These are phyloP conservation scores for Russula lepida DNA, from an alignment of 768 basidiomycete genomes.

Conservation along the genomic window DNA sequence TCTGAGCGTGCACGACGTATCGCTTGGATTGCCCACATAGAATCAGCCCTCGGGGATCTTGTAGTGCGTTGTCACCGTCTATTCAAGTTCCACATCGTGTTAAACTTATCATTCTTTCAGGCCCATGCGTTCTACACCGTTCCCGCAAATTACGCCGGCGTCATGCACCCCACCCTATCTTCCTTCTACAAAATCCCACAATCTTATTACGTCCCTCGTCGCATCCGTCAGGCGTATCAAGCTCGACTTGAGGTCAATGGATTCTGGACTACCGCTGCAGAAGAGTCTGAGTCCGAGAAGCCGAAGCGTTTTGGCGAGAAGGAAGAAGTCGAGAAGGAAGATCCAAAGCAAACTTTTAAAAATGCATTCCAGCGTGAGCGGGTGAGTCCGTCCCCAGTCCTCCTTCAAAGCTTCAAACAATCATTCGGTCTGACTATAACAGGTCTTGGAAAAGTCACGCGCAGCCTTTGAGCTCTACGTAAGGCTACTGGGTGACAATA, in stretches of 20 bases:
- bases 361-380: constrained; percentile 58
- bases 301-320: constrained; percentile 30
- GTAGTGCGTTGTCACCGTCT: constrained; percentile 41
- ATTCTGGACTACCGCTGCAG: constrained; percentile 44
- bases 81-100: neutral
- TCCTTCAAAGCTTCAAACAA: too few species aligned
- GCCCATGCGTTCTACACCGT: constrained; percentile 55
- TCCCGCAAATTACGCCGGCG: constrained; percentile 49
- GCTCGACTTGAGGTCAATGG: constrained; percentile 54
- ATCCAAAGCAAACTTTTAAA: constrained; percentile 34
- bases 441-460: constrained; percentile 56
- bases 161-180: constrained; percentile 48
- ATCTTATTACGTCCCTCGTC: constrained; percentile 60
- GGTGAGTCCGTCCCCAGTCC: constrained; percentile 35
- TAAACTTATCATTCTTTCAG: constrained; percentile 31
- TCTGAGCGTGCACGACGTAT: constrained; percentile 44
- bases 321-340: constrained; percentile 25
- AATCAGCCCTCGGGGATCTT: constrained; percentile 58
- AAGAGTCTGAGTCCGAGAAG: constrained; percentile 38
- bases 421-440: neutral
- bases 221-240: constrained; percentile 49
- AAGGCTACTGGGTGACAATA: constrained; percentile 42
- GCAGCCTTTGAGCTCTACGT: constrained; percentile 49
- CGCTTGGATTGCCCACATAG: constrained; percentile 61
- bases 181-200: constrained; percentile 57